These are phyloP conservation scores for Echria macrotheca DNA, from an alignment of 495 filamentous ascomycete genomes.

Conservation along the genomic window DNA sequence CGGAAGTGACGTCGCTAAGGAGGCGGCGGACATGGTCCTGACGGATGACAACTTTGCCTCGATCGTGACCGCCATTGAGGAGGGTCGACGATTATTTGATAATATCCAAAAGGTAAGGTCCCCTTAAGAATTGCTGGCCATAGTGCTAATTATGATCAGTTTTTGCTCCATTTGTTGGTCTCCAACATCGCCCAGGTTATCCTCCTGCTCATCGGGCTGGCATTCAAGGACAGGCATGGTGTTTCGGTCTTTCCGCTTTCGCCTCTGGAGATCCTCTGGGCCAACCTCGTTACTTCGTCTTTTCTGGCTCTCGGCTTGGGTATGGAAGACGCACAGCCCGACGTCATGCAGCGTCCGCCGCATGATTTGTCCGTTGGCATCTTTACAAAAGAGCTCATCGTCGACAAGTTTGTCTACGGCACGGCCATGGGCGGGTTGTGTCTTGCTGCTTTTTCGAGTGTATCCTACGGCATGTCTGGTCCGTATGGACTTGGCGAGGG, in stretches of 20 bases:
- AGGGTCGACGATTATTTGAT: conserved; percentile 67
- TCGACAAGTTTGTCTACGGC: conserved; percentile 71
- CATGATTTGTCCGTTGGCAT: conserved; percentile 61
- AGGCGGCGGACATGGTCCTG: conserved; percentile 79
- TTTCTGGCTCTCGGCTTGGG: conserved; percentile 73
- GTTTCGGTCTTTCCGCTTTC: conserved; percentile 73
- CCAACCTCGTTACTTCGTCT: conserved; percentile 70
- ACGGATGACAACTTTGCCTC: conserved; percentile 84
- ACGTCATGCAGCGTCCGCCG: conserved; percentile 69
- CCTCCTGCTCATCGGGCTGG: conserved; percentile 63
- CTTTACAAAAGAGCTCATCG: conserved; percentile 61
- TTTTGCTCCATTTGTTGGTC: conserved; percentile 67
- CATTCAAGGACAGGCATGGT: conserved; percentile 58
- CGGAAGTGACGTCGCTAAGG: conserved; percentile 84
- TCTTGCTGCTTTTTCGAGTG: conserved; percentile 59
- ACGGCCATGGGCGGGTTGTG: conserved; percentile 61
- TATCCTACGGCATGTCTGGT: conserved; percentile 56
- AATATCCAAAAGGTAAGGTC: conserved; percentile 72
- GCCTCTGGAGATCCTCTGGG: conserved; percentile 71
- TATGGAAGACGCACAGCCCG: conserved; percentile 60
- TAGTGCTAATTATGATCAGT: conserved; percentile 64
- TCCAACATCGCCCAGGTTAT: conserved; percentile 72
- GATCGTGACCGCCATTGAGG: conserved; percentile 68
- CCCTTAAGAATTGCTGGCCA: conserved; percentile 60
- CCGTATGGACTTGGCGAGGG: conserved; percentile 60